Evolutionary conservation across 2,329 filamentous ascomycete genomes (phyloP), one percentile per base, ranked within the genome.

Genomic region (Neofusicoccum kwambonambiense): DNA sequence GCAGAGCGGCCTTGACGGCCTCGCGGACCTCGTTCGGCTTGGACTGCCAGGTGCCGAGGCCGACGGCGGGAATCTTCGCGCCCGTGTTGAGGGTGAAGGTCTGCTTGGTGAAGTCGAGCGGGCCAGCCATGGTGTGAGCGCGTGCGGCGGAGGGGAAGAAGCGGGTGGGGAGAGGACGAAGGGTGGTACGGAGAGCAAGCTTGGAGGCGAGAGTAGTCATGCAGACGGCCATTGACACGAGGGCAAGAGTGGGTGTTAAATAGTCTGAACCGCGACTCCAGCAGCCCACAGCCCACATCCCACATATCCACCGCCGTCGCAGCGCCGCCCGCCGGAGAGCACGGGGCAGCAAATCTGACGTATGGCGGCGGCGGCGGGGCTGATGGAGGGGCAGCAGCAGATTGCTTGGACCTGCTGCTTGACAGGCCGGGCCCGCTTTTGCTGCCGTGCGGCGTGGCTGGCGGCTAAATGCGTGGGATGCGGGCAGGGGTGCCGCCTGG

Each of bases 31-130:
- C 84, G 69, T 85, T 86, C 64, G 89, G 87, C 72, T 83, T 76
- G 56, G 90, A 91, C 74, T 92, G 90, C 90, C 90, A 93, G 64
- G 91, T 93, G 64, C 91, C 91, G 51, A 93, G 83, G 67, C 90
- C 90, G 69, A 93, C 78, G 70, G 88, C 88, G 64, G 90, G 90
- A 67, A 95, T 95, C 79, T 91, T 88, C 76, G 86, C 89, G 66
- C 91, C 91, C 62, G 88, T 89, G 72, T 87, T 85, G 73, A 87
- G 85, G 50, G 80, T 83, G 74, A 81, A 84, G 17, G 75, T 77
- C 72, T 77, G 71, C 69, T 80, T 77, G 62, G 76, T 79, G 67
- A 61, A 74, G 60, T 78, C 67, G 66, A 68, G 67, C 61, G 65
- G 61, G 35, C 64, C 66, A 45, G 73, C 65, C 69, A 73, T 72